A percentile compares a stretch with the other conserved stretches of the same genome.
These are phyloP conservation scores for Serendipita sp. DNA, from an alignment of 768 basidiomycete species.

Conservation along the genomic window DNA sequence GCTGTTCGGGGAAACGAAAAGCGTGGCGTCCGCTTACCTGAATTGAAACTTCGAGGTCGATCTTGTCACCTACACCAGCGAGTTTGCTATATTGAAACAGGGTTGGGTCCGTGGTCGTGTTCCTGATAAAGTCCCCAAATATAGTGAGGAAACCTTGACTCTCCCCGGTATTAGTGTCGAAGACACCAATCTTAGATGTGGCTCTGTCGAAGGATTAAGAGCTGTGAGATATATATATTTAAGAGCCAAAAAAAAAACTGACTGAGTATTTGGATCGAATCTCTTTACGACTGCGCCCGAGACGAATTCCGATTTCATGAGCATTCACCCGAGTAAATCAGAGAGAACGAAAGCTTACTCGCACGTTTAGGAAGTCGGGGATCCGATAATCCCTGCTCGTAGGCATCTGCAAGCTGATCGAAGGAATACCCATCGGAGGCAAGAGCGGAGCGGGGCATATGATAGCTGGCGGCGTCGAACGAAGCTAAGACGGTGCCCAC, in stretches of 20 bases:
- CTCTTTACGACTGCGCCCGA: not conserved
- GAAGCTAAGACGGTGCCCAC: not conserved
- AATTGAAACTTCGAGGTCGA: not conserved
- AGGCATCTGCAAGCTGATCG: not conserved
- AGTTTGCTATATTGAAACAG: not conserved
- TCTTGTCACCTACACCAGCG: not conserved
- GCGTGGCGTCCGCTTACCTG: not conserved
- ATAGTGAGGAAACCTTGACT: not conserved
- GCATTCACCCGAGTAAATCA: not conserved
- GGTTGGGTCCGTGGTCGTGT: not conserved
- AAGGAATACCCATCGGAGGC: not conserved
- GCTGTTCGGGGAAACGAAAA: not conserved
- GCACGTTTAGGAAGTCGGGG: not conserved
- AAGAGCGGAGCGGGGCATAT: not conserved
- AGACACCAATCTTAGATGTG: not conserved
- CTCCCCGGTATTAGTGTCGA: not conserved
- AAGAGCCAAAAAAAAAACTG: not conserved
- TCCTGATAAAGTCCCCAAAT: not conserved
- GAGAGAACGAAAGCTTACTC: not conserved
- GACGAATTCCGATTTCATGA: too few relatives aligned
- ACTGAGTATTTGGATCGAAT: not conserved
- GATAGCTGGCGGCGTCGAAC: not conserved
- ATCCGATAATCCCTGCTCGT: not conserved
- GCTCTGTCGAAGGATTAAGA: not conserved
- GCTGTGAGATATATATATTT: not conserved